Evolutionary conservation across 176 grass and related monocot species (phyloP), one percentile per base, ranked within the genome.

Genomic region (Canna indica): DNA sequence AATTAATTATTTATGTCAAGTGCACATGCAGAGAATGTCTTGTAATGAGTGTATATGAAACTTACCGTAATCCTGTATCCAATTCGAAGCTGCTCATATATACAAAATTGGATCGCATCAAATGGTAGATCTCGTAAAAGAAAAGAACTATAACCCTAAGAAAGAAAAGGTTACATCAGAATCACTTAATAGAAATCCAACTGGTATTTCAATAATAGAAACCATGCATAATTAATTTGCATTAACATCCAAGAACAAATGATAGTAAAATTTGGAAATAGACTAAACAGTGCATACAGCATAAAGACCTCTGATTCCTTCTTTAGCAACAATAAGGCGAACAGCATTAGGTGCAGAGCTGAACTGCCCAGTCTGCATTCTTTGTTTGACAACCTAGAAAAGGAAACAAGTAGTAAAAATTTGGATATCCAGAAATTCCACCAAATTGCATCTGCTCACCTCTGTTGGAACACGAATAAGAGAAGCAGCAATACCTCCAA

Each of bases 71-170:
- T 25, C 71, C 87, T 97, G 70, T 97, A 92, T 67, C 94, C 94
- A 69, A 92, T 85, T 72, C 89, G 86, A 76, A 97, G 84, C 74
- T 97, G 94, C 78, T 97, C 94, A 22, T 97, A 92, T 81, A 97
- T 81, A 58, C 94, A 97, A 39, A 97, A 97, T 15, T 97, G 94
- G 52, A 97, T 92, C 6, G 89, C 94, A 54, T 97, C 94, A 36
- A 97, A 97, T 9, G 93, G 88, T 33, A 92, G 81, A 87, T 97
- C 93, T 77, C 93, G 82, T 69, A 97, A 73, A 29, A 97, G 78
- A 90, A 97, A 97, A 47, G 93, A 97, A 73, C 79, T 76, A 77
- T 97, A 97, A 41, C 93, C 93, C 93, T 92, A 72, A 83, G 24
- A 39, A 76, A 68, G 78, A 46, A 28, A 48, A 32, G 28, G 56